Evolutionary conservation across 164 flowering plant genomes (phyloP).

Genomic region (Berberis thunbergii): DNA sequence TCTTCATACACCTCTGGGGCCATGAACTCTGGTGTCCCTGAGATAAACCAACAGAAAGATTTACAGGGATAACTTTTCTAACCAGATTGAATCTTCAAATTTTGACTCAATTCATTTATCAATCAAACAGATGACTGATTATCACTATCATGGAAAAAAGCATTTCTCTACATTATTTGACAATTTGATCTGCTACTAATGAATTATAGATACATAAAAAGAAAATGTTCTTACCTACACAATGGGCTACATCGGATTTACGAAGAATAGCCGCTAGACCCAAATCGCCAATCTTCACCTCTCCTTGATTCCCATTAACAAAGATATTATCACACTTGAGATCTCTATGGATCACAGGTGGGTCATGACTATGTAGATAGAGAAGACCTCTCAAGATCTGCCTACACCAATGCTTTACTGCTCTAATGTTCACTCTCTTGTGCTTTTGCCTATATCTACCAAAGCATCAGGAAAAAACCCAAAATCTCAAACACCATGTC

Average conservation of each 20-base stretch:
- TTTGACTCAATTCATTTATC: not conserved
- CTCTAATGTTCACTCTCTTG: slow-evolving; percentile 72
- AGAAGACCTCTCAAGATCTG: slow-evolving; percentile 84
- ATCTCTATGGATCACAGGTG: slow-evolving; percentile 92
- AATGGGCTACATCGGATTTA: slow-evolving; percentile 75
- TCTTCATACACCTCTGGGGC: slow-evolving; percentile 94
- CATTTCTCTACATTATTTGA: too few species aligned
- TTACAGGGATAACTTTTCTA: not conserved
- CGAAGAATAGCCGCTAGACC: slow-evolving; percentile 88
- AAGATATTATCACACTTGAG: slow-evolving; percentile 96
- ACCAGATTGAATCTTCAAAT: not conserved
- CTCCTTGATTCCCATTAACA: slow-evolving; percentile 90
- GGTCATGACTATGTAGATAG: slow-evolving; percentile 79
- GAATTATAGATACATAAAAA: not conserved
- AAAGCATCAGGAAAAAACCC: not conserved
- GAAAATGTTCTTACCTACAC: slow-evolving; percentile 58
- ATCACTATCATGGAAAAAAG: too few species aligned
- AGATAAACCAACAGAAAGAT: not conserved
- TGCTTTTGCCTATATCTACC: slow-evolving; percentile 82
- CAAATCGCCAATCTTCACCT: slow-evolving; percentile 89
- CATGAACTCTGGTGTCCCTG: slow-evolving; percentile 99
- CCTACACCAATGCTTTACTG: slow-evolving; percentile 95
- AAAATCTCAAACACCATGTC: not conserved
- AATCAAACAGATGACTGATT: not conserved
- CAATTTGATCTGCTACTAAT: not conserved